phyloP scores from a whole-genome alignment of 2,329 filamentous ascomycete genomes.

The Monosporascus sp. region DNA sequence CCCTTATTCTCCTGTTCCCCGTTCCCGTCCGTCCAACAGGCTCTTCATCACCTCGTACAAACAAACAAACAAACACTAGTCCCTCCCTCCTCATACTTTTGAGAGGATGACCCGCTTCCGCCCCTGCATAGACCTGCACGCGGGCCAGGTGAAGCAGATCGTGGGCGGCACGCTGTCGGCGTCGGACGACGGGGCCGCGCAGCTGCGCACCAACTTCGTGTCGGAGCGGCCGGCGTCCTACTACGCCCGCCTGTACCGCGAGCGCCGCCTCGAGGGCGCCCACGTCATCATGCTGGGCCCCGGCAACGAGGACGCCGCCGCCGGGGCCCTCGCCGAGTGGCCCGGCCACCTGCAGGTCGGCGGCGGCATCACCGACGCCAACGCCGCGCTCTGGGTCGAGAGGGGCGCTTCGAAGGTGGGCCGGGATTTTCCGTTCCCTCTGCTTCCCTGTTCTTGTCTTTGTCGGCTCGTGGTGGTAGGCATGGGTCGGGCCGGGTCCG shows the following conservation, averaged over 20 bases:
- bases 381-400: conserved; percentile 82
- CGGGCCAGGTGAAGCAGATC: conserved; percentile 98
- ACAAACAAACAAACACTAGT: neutral
- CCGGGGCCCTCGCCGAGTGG: conserved; percentile 74
- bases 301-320: conserved; percentile 75
- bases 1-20: too few species aligned
- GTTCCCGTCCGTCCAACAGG: too few species aligned
- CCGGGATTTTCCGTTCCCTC: conserved; percentile 4
- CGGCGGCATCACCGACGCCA: conserved; percentile 84
- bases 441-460: neutral
- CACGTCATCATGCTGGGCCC: conserved; percentile 97
- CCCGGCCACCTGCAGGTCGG: conserved; percentile 78
- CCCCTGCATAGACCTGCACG: conserved; percentile 94
- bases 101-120: conserved; percentile 80
- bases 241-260: conserved; percentile 76
- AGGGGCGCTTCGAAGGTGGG: conserved; percentile 81
- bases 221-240: conserved; percentile 76
- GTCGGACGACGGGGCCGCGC: neutral
- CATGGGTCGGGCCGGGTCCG: too few species aligned
- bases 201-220: conserved; percentile 85
- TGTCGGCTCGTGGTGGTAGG: neutral
- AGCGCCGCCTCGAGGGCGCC: conserved; percentile 67
- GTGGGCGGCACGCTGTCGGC: conserved; percentile 82
- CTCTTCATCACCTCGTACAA: too few species aligned
- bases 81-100: neutral